A percentile compares a stretch with the other conserved stretches of the same genome.
These are phyloP conservation scores for Debaryomyces tyrocola DNA, from an alignment of 805 yeast species.

Conservation along the genomic window DNA sequence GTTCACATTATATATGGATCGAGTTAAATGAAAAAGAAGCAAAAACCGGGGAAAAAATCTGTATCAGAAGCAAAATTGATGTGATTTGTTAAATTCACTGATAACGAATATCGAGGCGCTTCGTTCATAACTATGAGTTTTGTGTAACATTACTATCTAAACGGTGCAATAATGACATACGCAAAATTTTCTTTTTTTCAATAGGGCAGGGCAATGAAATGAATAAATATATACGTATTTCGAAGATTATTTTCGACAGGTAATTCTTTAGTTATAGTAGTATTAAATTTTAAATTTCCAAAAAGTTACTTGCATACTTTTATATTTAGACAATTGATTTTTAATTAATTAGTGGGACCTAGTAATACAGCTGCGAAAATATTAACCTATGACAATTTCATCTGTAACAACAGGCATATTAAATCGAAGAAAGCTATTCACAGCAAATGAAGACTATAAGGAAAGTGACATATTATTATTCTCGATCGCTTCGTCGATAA, in stretches of 20 bases:
- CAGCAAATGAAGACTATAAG: constrained; percentile 33
- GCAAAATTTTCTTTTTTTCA: background rate
- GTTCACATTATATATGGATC: background rate
- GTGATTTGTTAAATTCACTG: background rate
- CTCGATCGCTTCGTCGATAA: constrained; percentile 64
- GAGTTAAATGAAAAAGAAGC: background rate
- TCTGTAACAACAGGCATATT: constrained; percentile 13
- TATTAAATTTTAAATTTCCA: background rate
- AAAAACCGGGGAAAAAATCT: background rate
- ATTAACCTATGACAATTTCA: constrained; percentile 1
- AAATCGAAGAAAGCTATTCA: constrained; percentile 33
- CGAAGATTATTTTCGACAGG: background rate
- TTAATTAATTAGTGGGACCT: background rate
- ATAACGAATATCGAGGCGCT: background rate
- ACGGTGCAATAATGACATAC: background rate
- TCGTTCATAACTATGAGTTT: background rate
- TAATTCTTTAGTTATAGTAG: too few relatives aligned
- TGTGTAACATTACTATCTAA: background rate
- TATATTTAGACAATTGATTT: background rate
- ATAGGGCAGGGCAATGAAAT: background rate
- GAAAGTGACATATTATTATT: constrained; percentile 38
- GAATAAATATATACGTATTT: background rate
- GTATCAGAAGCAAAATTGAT: background rate
- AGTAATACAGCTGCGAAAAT: background rate
- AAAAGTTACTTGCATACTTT: background rate